phyloP scores from a whole-genome alignment of 2,329 filamentous ascomycete genomes.

The Lecanicillium sp. region DNA sequence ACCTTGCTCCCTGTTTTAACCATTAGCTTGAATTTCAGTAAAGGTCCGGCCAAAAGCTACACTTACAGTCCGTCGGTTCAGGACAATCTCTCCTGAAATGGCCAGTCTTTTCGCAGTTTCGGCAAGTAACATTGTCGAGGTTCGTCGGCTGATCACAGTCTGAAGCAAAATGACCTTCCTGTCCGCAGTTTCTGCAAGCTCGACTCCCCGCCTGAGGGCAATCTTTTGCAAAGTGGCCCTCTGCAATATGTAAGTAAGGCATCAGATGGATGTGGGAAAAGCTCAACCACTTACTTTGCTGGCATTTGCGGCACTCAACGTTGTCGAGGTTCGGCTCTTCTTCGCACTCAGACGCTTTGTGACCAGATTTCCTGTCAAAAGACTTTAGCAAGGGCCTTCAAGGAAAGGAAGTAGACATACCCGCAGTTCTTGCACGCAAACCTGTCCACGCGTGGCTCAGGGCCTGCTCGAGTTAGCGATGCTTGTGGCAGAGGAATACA shows the following conservation, averaged over 20 bases:
- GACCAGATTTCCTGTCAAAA: constrained; percentile 35
- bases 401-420: constrained; percentile 18
- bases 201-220: constrained; percentile 53
- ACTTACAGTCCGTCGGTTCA: constrained; percentile 38
- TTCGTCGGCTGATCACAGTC: constrained; percentile 41
- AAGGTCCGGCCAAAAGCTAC: background rate
- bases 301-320: constrained; percentile 59
- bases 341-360: constrained; percentile 41
- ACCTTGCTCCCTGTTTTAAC: constrained; percentile 28
- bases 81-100: constrained; percentile 57
- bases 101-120: constrained; percentile 50
- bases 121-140: constrained; percentile 45
- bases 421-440: constrained; percentile 64
- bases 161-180: constrained; percentile 48
- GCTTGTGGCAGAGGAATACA: background rate
- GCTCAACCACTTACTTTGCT: constrained; percentile 45
- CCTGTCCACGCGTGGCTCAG: constrained; percentile 52
- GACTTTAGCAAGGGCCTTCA: constrained; percentile 9
- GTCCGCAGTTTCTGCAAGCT: constrained; percentile 54
- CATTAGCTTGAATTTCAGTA: constrained; percentile 11
- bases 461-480: constrained; percentile 31
- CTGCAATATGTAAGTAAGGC: constrained; percentile 22
- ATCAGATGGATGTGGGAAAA: background rate
- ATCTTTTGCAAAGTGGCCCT: constrained; percentile 54
- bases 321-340: constrained; percentile 54